These are phyloP conservation scores for Selaginella moellendorffii DNA, from an alignment of 75 land plant species.

Conservation along the genomic window DNA sequence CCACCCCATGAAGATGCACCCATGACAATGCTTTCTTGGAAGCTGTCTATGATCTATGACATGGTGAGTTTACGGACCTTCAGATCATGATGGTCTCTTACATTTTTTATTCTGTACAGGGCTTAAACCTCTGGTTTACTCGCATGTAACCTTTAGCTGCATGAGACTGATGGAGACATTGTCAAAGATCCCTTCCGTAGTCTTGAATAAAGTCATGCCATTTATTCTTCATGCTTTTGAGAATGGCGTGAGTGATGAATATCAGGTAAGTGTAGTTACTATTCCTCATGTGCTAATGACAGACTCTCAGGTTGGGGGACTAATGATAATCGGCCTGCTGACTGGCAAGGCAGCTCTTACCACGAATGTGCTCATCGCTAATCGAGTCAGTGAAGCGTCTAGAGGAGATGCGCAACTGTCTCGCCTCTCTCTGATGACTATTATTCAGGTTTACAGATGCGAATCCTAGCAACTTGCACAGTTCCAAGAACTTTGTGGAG, in stretches of 20 bases:
- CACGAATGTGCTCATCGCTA: constrained; percentile 32
- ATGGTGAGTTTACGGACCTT: constrained; percentile 32
- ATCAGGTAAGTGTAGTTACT: constrained; percentile 13
- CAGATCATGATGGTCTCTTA: background rate
- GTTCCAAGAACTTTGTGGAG: background rate
- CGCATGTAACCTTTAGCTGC: constrained; percentile 35
- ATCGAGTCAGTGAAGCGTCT: constrained; percentile 22
- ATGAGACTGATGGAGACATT: constrained; percentile 55
- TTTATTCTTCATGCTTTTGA: constrained; percentile 47
- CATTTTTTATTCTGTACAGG: background rate
- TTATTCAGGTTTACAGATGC: constrained; percentile 70
- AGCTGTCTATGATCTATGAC: constrained; percentile 57
- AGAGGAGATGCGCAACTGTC: constrained; percentile 34
- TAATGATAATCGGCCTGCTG: constrained; percentile 62
- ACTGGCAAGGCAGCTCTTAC: constrained; percentile 41
- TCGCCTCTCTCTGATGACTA: constrained; percentile 42
- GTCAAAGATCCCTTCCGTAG: constrained; percentile 26
- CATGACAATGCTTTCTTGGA: constrained; percentile 63
- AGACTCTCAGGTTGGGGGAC: constrained; percentile 73
- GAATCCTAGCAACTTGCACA: no score
- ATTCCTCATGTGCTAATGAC: no score
- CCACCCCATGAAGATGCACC: constrained; percentile 53
- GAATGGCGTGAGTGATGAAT: constrained; percentile 24
- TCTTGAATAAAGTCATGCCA: constrained; percentile 42
- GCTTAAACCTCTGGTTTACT: background rate